Evolutionary conservation across 148 eudicot genomes (phyloP).

Genomic region (Nepenthes gracilis): DNA sequence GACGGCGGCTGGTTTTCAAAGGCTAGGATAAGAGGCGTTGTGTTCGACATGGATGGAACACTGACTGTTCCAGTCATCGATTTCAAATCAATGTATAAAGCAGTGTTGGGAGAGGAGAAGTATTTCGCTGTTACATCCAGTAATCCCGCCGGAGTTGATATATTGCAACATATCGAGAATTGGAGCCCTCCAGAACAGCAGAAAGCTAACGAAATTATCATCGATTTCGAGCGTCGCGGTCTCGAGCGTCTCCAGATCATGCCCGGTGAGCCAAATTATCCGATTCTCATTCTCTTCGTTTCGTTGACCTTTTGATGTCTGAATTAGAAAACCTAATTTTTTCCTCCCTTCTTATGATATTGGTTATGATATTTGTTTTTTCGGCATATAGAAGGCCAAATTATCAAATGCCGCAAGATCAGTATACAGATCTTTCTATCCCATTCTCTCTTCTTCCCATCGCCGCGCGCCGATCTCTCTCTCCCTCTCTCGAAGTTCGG

Average conservation of each 20-base stretch:
- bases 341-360: no score
- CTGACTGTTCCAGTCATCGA: constrained; percentile 84
- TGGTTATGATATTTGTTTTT: no score
- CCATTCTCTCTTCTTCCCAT: no score
- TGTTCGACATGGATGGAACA: constrained; percentile 99
- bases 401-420: no score
- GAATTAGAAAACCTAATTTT: no score
- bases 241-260: constrained; percentile 79
- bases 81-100: constrained; percentile 80
- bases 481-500: no score
- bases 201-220: constrained; percentile 56
- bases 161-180: constrained; percentile 54
- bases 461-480: no score
- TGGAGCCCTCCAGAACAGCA: constrained; percentile 46
- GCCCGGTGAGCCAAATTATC: constrained; percentile 48
- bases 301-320: no score
- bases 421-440: no score
- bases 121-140: constrained; percentile 30
- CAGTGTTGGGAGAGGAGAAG: constrained; percentile 57
- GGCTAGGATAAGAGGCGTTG: constrained; percentile 56
- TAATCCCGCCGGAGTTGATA: constrained; percentile 67
- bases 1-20: constrained; percentile 3
- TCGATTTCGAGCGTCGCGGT: constrained; percentile 64
- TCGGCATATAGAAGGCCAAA: no score
- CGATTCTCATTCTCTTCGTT: no score